Evolutionary conservation across 345 rosid genomes (phyloP).

Genomic region (Geranium rotundifolium): DNA sequence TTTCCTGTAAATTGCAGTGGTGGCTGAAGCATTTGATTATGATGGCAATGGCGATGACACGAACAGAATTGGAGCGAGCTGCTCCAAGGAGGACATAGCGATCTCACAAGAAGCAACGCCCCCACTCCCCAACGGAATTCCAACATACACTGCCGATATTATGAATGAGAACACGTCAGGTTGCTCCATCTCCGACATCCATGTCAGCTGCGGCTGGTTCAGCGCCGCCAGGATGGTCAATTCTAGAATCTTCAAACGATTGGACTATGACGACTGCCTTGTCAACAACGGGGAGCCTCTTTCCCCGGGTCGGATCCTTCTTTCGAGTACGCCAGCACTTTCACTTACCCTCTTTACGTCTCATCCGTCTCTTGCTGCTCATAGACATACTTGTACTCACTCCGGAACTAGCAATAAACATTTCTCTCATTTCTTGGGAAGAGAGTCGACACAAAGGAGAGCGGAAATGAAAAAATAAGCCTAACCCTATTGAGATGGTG

Average conservation of each 20-base stretch:
- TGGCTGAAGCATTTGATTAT: neutral
- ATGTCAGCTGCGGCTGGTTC: slow-evolving; percentile 50
- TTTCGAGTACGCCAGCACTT: slow-evolving; percentile 55
- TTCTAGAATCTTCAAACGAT: slow-evolving; percentile 45
- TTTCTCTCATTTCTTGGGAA: too few relatives aligned
- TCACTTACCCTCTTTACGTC: slow-evolving; percentile 51
- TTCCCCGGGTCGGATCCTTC: slow-evolving; percentile 48
- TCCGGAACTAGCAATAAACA: too few relatives aligned
- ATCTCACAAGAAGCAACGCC: slow-evolving; percentile 41
- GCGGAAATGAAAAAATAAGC: too few relatives aligned
- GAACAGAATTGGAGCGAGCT: slow-evolving; percentile 30
- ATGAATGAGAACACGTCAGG: slow-evolving; percentile 28
- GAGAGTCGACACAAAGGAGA: too few relatives aligned
- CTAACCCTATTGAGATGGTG: too few relatives aligned
- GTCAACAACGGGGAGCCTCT: slow-evolving; percentile 56
- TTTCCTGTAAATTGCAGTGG: neutral
- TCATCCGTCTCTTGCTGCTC: slow-evolving; percentile 40
- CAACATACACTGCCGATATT: slow-evolving; percentile 26
- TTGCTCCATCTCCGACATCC: slow-evolving; percentile 52
- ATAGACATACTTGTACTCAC: too few relatives aligned
- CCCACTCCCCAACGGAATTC: slow-evolving; percentile 55
- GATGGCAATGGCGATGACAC: neutral
- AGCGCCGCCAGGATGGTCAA: slow-evolving; percentile 48
- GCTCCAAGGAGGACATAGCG: slow-evolving; percentile 56
- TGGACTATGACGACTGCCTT: slow-evolving; percentile 51